phyloP scores from a whole-genome alignment of 169 alveolate genomes.

The Plasmodium coatneyi region DNA sequence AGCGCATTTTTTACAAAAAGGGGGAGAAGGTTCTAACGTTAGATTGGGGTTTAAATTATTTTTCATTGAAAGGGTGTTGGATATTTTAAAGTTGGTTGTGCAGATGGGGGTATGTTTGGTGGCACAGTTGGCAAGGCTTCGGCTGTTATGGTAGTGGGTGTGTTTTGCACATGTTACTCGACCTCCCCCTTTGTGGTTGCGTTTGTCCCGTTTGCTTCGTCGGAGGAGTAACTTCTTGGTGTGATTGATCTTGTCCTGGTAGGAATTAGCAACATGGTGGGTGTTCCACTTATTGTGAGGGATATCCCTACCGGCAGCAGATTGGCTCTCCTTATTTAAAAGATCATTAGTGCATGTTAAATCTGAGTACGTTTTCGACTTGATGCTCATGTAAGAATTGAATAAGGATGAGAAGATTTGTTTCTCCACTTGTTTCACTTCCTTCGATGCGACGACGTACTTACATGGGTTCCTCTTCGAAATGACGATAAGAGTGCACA shows the following conservation, averaged over 20 bases:
- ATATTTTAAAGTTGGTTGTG: background rate
- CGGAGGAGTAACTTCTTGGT: background rate
- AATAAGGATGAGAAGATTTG: constrained; percentile 71
- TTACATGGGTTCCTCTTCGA: constrained; percentile 77
- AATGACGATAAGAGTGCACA: constrained; percentile 74
- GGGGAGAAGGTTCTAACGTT: background rate
- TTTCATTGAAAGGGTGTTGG: constrained; percentile 16
- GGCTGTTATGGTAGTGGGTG: background rate
- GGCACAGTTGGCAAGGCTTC: background rate
- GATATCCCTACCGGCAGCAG: constrained; percentile 1
- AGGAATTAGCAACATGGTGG: background rate
- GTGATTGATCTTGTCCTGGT: background rate
- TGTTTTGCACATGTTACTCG: background rate
- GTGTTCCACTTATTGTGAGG: background rate
- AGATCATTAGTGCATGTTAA: constrained; percentile 12
- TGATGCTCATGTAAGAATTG: constrained; percentile 54
- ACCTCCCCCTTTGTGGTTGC: background rate
- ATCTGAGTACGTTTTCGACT: constrained; percentile 56
- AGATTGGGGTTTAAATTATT: background rate
- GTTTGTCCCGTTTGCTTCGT: background rate
- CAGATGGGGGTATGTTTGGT: background rate
- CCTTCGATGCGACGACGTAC: constrained; percentile 76
- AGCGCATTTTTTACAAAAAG: background rate
- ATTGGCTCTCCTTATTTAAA: background rate
- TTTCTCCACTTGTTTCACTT: constrained; percentile 75